Conservation (phyloP, 495 filamentous ascomycete species). For the Lepidopterella palustris region DNA sequence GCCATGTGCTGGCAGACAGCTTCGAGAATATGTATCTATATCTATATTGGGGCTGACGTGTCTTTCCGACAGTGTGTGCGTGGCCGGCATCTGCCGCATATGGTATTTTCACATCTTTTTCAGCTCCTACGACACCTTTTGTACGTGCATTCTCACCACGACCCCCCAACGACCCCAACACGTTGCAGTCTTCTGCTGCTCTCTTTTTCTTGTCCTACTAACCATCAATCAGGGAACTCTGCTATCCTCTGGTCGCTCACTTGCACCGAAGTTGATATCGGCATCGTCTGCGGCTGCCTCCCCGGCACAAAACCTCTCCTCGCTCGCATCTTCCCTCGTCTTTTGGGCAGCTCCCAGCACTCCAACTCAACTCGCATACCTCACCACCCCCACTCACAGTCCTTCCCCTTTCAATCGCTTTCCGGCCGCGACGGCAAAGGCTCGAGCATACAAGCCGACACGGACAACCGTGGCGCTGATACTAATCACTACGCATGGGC, state of each 20-base stretch:
- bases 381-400: too few species aligned
- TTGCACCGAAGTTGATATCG: conserved; percentile 19
- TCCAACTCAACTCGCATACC: background rate
- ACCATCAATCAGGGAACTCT: background rate
- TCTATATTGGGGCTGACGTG: too few species aligned
- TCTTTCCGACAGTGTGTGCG: background rate
- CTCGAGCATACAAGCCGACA: background rate
- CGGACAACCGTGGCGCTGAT: background rate
- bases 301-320: conserved; percentile 24
- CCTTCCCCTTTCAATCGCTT: conserved; percentile 21
- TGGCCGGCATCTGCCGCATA: background rate
- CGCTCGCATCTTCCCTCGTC: conserved; percentile 14
- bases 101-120: background rate
- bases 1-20: too few species aligned
- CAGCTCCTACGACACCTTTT: background rate
- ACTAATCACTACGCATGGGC: conserved; percentile 15
- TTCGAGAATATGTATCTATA: too few species aligned
- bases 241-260: conserved; percentile 10
- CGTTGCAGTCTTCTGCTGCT: too few species aligned
- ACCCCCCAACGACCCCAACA: background rate
- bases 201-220: background rate
- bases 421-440: conserved; percentile 6
- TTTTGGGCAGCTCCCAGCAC: conserved; percentile 13
- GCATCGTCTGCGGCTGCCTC: conserved; percentile 23
- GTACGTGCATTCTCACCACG: background rate